These are phyloP conservation scores for Adansonia rubrostipa DNA, from an alignment of 441 rosid genomes.

Conservation along the genomic window DNA sequence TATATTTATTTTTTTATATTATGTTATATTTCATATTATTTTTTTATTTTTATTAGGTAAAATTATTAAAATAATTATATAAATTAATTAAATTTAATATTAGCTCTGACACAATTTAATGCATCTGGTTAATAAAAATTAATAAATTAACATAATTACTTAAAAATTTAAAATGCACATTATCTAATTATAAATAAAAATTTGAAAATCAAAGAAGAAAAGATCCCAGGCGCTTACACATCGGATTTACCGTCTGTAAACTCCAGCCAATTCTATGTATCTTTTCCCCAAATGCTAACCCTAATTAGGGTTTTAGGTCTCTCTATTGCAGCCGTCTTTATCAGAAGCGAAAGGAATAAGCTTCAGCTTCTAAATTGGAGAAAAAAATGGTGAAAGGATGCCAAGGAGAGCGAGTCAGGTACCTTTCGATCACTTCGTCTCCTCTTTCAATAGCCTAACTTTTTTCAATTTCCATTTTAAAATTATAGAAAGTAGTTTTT, in stretches of 20 bases:
- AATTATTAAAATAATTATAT: too few species aligned
- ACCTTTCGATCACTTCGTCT: not conserved
- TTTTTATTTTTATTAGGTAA: too few species aligned
- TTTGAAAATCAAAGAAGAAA: too few species aligned
- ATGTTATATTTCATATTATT: too few species aligned
- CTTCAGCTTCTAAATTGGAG: not conserved
- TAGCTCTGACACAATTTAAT: too few species aligned
- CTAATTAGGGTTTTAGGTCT: not conserved
- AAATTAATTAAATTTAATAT: too few species aligned
- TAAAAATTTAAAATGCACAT: too few species aligned
- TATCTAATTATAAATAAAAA: too few species aligned
- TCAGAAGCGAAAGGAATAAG: not conserved
- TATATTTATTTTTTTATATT: too few species aligned
- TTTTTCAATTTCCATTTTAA: not conserved
- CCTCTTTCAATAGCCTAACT: not conserved
- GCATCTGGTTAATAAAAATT: too few species aligned
- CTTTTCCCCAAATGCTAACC: not conserved
- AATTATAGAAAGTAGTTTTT: not conserved
- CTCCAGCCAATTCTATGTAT: not conserved
- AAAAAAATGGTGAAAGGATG: constrained; percentile 3
- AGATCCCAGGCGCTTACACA: not conserved
- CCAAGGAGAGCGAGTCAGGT: constrained; percentile 14
- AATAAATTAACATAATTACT: too few species aligned
- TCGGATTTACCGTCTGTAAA: not conserved
- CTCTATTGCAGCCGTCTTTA: not conserved